Conservation (phyloP, 2,329 filamentous ascomycete genomes). For the Sporothrix protearum region DNA sequence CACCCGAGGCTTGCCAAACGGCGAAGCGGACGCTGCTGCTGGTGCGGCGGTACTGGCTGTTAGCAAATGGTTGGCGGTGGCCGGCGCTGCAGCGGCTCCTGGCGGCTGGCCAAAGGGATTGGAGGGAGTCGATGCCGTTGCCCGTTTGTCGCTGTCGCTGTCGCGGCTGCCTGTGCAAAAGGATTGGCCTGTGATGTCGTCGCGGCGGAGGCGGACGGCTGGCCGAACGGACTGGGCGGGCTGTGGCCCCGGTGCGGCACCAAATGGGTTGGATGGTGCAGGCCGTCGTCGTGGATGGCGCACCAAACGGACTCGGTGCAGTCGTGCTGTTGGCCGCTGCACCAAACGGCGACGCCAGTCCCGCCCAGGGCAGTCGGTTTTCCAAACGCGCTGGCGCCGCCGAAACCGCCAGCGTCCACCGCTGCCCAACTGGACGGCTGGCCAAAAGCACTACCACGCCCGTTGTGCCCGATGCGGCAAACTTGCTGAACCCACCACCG, state of each 20-base stretch:
- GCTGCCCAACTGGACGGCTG: slow-evolving; percentile 35
- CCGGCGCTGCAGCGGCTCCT: background rate
- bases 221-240: slow-evolving; percentile 27
- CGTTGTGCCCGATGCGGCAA: slow-evolving; percentile 30
- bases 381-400: slow-evolving; percentile 29
- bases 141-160: background rate
- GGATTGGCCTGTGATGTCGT: background rate
- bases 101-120: slow-evolving; percentile 33
- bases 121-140: background rate
- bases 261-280: slow-evolving; percentile 32
- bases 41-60: background rate
- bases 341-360: slow-evolving; percentile 31
- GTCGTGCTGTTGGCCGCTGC: slow-evolving; percentile 27
- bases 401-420: background rate
- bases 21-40: background rate
- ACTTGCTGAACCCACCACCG: slow-evolving; percentile 32
- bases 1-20: slow-evolving; percentile 22
- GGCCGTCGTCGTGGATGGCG: background rate
- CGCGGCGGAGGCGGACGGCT: slow-evolving; percentile 7
- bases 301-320: slow-evolving; percentile 22
- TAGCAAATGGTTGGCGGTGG: slow-evolving; percentile 15
- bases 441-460: slow-evolving; percentile 29
- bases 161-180: slow-evolving; percentile 16
- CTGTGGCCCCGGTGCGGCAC: slow-evolving; percentile 15
- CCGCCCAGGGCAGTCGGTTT: slow-evolving; percentile 32